Conservation (phyloP, 257 asterid species). For the Solanum tarapatanum region DNA sequence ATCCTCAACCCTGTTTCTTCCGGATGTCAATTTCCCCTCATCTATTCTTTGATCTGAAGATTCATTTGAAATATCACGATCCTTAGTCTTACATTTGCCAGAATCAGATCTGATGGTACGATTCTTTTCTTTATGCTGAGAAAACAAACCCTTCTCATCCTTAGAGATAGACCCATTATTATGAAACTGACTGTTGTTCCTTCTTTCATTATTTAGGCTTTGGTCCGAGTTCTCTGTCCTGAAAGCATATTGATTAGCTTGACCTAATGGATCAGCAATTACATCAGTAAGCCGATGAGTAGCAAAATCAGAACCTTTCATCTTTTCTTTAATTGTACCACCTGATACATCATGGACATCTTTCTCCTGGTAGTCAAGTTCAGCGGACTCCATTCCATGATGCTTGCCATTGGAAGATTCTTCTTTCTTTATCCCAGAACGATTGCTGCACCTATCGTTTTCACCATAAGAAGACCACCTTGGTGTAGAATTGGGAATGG, state of each 20-base stretch:
- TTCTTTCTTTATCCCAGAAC: conserved; percentile 27
- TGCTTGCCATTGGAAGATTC: conserved; percentile 19
- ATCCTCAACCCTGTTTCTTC: conserved; percentile 46
- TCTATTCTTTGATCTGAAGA: conserved; percentile 21
- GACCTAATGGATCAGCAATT: conserved; percentile 18
- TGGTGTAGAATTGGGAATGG: conserved; percentile 29
- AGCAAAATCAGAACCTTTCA: conserved; percentile 8
- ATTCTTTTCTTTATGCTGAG: conserved; percentile 50
- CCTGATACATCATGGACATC: conserved; percentile 10
- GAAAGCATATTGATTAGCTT: conserved; percentile 22
- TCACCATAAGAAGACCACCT: conserved; percentile 40
- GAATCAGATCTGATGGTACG: conserved; percentile 37
- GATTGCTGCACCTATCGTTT: conserved; percentile 22
- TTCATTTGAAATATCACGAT: conserved; percentile 31
- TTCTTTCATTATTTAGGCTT: conserved; percentile 27
- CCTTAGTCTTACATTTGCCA: conserved; percentile 32
- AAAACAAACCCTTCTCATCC: conserved; percentile 54
- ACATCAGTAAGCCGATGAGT: conserved; percentile 14
- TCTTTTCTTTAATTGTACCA: conserved; percentile 10
- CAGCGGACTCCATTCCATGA: conserved; percentile 20
- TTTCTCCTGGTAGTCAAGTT: conserved; percentile 13
- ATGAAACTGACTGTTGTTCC: conserved; percentile 25
- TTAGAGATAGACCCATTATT: conserved; percentile 30
- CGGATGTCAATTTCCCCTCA: conserved; percentile 52
- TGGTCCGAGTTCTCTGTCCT: conserved; percentile 29